phyloP scores from a whole-genome alignment of 2,329 filamentous ascomycete genomes.

The Trichophyton rubrum region DNA sequence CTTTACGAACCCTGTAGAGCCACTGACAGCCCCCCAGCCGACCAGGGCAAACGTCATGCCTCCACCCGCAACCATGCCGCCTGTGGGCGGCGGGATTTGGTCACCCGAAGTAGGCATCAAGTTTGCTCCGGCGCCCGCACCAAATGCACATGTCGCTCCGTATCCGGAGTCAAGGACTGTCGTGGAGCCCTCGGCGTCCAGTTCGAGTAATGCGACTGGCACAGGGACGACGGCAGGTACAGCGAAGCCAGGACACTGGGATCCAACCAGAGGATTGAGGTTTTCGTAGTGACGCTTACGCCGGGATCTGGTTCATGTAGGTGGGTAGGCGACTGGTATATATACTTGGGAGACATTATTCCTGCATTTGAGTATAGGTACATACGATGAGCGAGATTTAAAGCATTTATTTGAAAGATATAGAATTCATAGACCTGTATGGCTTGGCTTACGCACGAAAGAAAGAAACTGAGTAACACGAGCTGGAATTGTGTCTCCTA shows the following conservation, averaged over 20 bases:
- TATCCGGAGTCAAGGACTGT: conserved; percentile 8
- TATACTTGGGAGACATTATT: not conserved
- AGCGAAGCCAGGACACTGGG: conserved; percentile 41
- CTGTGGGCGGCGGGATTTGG: conserved; percentile 51
- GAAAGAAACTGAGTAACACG: not conserved
- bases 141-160: conserved; percentile 5
- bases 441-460: too few species aligned
- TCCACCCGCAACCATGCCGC: conserved; percentile 7
- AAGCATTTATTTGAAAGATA: not conserved
- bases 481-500: not conserved
- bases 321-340: not conserved
- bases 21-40: conserved; percentile 17
- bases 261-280: conserved; percentile 46
- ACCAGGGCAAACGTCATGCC: conserved; percentile 19
- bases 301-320: too few species aligned
- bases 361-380: not conserved
- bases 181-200: conserved; percentile 15
- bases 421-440: not conserved
- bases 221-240: not conserved
- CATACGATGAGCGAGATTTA: not conserved
- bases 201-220: not conserved
- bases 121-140: conserved; percentile 44
- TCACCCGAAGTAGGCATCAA: conserved; percentile 68
- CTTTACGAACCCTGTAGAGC: conserved; percentile 40
- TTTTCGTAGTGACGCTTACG: conserved; percentile 29